Evolutionary conservation across 148 eudicot species (phyloP), one percentile per base, ranked within the genome.

Genomic region (Vaccinium vitisidaea): DNA sequence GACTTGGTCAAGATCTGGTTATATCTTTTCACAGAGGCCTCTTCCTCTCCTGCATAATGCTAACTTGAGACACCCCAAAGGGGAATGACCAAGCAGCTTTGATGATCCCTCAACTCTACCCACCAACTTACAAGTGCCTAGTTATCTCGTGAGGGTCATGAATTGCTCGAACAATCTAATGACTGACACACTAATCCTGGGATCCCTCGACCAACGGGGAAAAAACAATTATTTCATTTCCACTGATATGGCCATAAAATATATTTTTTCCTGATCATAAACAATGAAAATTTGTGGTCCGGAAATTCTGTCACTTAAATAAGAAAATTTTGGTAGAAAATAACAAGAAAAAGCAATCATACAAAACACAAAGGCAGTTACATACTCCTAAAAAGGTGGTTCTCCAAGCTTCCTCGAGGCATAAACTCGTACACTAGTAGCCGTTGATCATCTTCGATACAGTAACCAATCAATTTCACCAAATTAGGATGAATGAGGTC

Each of bases 371-470:
- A 77, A 80, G 53, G 86, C 75, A 87, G 70, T 67, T 81, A 87
- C 93, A 52, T 92, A 91, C 95, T 93, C 85, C 95, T 86, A 83
- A 93, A 93, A 53, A 93, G 87, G 84, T 93, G 95, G 85, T 93
- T 93, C 90, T 93, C 95, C 90, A 93, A 91, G 88, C 95, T 93
- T 86, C 95, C 95, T 76, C 95, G 89, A 69, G 93, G 95, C 93
- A 93, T 90, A 81, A 93, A 93, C 84, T 93, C 95, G 75, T 93
- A 93, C n/a, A 89, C 95, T 30, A 93, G 90, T 85, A 93, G 76
- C 79, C 95, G 88, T 83, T 93, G 95, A 90, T 93, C 92, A 90
- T 93, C 95, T 88, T 93, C 95, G 75, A 93, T 93, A 82, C 95
- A 93, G 83, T 93, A 93, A 81, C 95, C 95, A 80, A 93, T 89